Conservation (phyloP, 768 basidiomycete species). For the Pleurotus sapidus region DNA sequence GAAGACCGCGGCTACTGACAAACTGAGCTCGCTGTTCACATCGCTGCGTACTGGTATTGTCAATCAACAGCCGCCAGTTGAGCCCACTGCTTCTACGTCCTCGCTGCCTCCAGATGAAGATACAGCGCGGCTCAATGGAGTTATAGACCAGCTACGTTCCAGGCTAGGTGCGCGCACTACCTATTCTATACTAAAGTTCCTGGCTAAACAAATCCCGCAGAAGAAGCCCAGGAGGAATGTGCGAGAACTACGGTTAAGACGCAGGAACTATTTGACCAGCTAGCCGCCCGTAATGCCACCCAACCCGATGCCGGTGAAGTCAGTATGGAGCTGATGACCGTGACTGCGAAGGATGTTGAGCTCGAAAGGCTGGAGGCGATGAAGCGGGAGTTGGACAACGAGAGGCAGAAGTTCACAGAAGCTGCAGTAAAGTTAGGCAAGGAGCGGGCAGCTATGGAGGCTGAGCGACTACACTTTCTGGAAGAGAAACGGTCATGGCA, state of each 20-base stretch:
- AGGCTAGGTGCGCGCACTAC: conserved; percentile 53
- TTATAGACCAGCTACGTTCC: conserved; percentile 46
- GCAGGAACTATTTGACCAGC: conserved; percentile 54
- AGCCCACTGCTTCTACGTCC: conserved; percentile 16
- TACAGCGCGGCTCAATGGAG: conserved; percentile 43
- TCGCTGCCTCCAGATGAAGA: conserved; percentile 35
- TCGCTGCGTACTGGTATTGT: conserved; percentile 34
- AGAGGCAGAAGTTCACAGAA: conserved; percentile 62
- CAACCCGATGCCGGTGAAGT: conserved; percentile 34
- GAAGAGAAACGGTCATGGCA: conserved; percentile 80
- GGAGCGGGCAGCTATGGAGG: conserved; percentile 66
- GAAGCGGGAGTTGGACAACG: conserved; percentile 57
- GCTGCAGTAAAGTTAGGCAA: conserved; percentile 60
- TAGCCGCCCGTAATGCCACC: conserved; percentile 30
- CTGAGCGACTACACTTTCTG: conserved; percentile 54
- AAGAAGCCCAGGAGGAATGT: conserved; percentile 45
- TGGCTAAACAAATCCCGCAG: conserved; percentile 22
- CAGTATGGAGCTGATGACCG: conserved; percentile 51
- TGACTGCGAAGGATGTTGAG: conserved; percentile 53
- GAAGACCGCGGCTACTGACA: conserved; percentile 44
- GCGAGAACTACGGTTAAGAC: conserved; percentile 39
- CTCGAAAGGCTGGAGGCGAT: conserved; percentile 50
- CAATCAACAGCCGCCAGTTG: conserved; percentile 1
- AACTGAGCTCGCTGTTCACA: conserved; percentile 40
- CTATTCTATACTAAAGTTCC: not conserved